Evolutionary conservation across 2,329 filamentous ascomycete species (phyloP).

Genomic region (Paracoccidioides lutzii): DNA sequence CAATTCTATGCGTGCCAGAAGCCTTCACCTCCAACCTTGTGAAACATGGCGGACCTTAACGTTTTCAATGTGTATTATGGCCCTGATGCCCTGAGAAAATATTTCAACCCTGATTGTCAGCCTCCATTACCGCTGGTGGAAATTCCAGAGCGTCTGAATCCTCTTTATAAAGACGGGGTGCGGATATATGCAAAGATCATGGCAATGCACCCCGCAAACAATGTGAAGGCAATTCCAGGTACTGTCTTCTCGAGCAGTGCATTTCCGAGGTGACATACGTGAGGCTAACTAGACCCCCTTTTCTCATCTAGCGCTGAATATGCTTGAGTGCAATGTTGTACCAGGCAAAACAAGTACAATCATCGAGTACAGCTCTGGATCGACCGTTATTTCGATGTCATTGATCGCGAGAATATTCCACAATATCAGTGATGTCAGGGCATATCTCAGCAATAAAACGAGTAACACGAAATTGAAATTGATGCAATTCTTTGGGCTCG

Average conservation of each 20-base stretch:
- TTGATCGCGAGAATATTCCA: slow-evolving; percentile 42
- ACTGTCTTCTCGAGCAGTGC: not conserved
- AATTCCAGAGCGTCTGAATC: slow-evolving; percentile 45
- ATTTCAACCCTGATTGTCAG: slow-evolving; percentile 46
- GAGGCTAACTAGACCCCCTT: not conserved
- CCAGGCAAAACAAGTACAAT: slow-evolving; percentile 38
- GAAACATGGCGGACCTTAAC: slow-evolving; percentile 19
- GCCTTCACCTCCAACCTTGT: not conserved
- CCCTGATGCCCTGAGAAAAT: slow-evolving; percentile 43
- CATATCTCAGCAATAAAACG: slow-evolving; percentile 49
- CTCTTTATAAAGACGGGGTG: slow-evolving; percentile 44
- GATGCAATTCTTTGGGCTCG: slow-evolving; percentile 47
- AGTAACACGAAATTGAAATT: slow-evolving; percentile 40
- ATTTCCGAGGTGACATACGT: not conserved
- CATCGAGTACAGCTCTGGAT: slow-evolving; percentile 50
- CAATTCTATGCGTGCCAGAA: not conserved
- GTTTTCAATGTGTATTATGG: slow-evolving; percentile 46
- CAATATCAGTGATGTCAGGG: slow-evolving; percentile 39
- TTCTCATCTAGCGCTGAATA: slow-evolving; percentile 34
- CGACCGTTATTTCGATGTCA: slow-evolving; percentile 49
- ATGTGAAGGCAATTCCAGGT: slow-evolving; percentile 49
- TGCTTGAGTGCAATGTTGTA: slow-evolving; percentile 33
- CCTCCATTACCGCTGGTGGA: slow-evolving; percentile 51
- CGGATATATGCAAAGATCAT: slow-evolving; percentile 56
- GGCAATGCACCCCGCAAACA: slow-evolving; percentile 51